These are phyloP conservation scores for Crithidia fasciculata DNA, from an alignment of 208 protist species.

Conservation along the genomic window DNA sequence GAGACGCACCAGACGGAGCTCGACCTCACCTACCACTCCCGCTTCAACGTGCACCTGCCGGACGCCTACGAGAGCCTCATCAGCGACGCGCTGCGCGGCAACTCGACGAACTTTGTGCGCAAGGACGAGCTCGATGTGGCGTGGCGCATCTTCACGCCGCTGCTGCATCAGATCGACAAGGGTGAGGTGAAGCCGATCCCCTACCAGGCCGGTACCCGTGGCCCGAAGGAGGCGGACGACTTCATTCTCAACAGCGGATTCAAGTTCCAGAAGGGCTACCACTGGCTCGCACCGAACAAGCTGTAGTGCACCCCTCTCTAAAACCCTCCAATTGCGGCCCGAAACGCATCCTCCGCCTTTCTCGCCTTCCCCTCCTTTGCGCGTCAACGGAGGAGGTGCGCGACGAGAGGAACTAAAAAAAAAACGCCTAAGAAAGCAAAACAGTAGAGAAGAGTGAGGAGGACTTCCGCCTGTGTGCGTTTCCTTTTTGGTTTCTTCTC, in stretches of 20 bases:
- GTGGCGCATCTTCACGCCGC: slow-evolving; percentile 92
- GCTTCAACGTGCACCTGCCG: slow-evolving; percentile 82
- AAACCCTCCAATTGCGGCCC: too few relatives aligned
- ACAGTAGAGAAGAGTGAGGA: too few relatives aligned
- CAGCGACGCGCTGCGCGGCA: slow-evolving; percentile 82
- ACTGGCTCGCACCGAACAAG: slow-evolving; percentile 65
- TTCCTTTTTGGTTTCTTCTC: too few relatives aligned
- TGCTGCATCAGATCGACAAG: slow-evolving; percentile 87
- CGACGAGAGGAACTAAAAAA: too few relatives aligned
- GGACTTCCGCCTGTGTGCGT: too few relatives aligned
- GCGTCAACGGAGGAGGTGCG: too few relatives aligned
- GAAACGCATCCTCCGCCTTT: too few relatives aligned
- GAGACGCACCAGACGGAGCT: slow-evolving; percentile 89
- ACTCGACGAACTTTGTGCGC: slow-evolving; percentile 91
- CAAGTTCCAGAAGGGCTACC: slow-evolving; percentile 58
- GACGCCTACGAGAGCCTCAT: slow-evolving; percentile 94
- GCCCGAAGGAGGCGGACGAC: slow-evolving; percentile 78
- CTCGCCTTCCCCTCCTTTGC: too few relatives aligned
- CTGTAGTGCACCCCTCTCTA: slow-evolving; percentile 28
- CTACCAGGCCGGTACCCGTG: slow-evolving; percentile 85
- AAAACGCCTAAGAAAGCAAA: too few relatives aligned
- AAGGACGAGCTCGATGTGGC: slow-evolving; percentile 92
- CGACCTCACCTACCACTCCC: slow-evolving; percentile 87
- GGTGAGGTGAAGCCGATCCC: slow-evolving; percentile 65
- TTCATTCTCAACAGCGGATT: slow-evolving; percentile 67